phyloP scores from a whole-genome alignment of 2,329 filamentous ascomycete species.

The Zasmidium cellare region DNA sequence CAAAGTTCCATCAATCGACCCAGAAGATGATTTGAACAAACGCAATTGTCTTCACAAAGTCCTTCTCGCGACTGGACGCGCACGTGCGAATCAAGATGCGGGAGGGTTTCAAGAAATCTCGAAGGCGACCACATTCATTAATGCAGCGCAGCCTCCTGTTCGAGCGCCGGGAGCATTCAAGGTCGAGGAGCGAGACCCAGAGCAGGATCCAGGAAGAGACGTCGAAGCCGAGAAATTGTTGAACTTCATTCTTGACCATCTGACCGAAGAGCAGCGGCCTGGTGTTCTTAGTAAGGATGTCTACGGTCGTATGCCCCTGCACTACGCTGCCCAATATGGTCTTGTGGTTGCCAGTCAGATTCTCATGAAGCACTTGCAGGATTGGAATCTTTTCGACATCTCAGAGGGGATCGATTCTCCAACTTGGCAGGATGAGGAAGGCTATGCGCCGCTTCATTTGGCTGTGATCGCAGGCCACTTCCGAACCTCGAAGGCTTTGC shows the following conservation, averaged over 20 bases:
- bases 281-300: constrained; percentile 71
- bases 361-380: constrained; percentile 83
- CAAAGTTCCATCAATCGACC: constrained; percentile 71
- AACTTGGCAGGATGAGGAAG: constrained; percentile 90
- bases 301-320: constrained; percentile 80
- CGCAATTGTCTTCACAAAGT: constrained; percentile 91
- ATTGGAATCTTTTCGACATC: constrained; percentile 84
- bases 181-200: constrained; percentile 62
- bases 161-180: constrained; percentile 62
- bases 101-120: constrained; percentile 35
- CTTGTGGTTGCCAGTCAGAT: constrained; percentile 88
- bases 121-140: constrained; percentile 72
- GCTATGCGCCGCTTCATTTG: constrained; percentile 86
- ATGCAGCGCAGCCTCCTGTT: constrained; percentile 70
- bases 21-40: constrained; percentile 88
- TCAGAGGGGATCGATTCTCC: constrained; percentile 81
- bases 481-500: constrained; percentile 75
- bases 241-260: constrained; percentile 62
- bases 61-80: constrained; percentile 86
- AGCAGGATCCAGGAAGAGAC: constrained; percentile 62
- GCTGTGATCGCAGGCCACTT: constrained; percentile 90
- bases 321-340: constrained; percentile 93
- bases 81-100: constrained; percentile 54
- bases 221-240: constrained; percentile 75
- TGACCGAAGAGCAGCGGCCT: constrained; percentile 66